These are phyloP conservation scores for Coix lacrymajobi DNA, from an alignment of 176 grass and related monocot genomes.

Conservation along the genomic window DNA sequence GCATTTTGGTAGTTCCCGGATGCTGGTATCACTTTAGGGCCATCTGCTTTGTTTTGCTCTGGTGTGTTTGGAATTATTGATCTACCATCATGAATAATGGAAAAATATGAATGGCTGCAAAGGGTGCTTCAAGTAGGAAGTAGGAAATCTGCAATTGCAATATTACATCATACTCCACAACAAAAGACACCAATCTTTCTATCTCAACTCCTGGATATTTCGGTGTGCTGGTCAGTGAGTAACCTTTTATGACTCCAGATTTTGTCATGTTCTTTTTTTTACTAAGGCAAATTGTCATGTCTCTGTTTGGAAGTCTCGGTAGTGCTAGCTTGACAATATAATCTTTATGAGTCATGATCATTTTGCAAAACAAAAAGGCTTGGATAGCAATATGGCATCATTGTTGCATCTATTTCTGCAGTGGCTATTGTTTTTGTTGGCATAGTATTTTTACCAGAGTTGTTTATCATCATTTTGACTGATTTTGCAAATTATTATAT, in stretches of 20 bases:
- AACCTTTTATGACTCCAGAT: neutral
- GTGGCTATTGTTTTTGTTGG: neutral
- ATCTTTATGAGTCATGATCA: neutral
- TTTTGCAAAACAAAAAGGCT: neutral
- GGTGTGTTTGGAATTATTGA: neutral
- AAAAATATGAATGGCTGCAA: neutral
- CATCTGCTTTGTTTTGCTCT: neutral
- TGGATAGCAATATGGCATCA: neutral
- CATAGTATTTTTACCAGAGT: slow-evolving; percentile 5
- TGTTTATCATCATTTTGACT: slow-evolving; percentile 1
- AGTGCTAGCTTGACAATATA: neutral
- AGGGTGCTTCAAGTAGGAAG: neutral
- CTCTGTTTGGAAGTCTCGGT: neutral
- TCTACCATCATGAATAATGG: neutral
- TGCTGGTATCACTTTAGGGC: neutral
- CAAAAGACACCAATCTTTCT: neutral
- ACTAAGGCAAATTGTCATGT: neutral
- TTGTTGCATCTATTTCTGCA: neutral
- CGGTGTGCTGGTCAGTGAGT: neutral
- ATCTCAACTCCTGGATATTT: neutral
- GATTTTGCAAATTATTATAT: slow-evolving; percentile 28
- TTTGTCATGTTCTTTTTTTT: neutral
- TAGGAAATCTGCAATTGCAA: neutral
- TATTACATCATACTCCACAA: slow-evolving; percentile 1
- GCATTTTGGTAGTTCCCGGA: neutral